Base-by-base conservation (phyloP, 2,329 filamentous ascomycete species). In the Eutypella sp. region DNA sequence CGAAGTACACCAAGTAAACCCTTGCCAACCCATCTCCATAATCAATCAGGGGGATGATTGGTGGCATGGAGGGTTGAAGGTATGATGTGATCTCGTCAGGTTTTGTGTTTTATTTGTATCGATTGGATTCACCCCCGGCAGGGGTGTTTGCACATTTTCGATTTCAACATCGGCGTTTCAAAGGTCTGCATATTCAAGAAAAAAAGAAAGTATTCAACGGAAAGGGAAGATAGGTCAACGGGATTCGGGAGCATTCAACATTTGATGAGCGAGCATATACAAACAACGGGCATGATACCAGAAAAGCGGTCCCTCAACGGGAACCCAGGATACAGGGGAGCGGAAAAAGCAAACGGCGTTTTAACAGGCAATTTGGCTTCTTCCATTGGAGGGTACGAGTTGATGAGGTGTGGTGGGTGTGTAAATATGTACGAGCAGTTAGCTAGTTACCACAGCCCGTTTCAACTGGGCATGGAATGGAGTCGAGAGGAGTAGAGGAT, bases 1-100 rank as follows among this genome's bases (percentile, higher is more conserved):
- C 85, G 72, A 90, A 96, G 81, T 86, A 95, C 75, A 68, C 82
- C 69, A 82, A 86, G 73, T 77, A 78, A 71, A 60, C 53, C 47
- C 53, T 46, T 52, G 13, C 20, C 22, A 47, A 11, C 34, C 24
- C 38, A 16, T n/a, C 10, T n/a, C 23, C 13, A 33, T 15, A n/a
- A 33, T 33, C 11, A 33, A 33, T 33, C 29, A 33, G 16, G 13
- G 11, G 11, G 29, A 29, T 13, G 25, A n/a, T n/a, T n/a, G 25
- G 29, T 33, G 29, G 29, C 29, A 33, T n/a, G 29, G 16, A 15
- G 5, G 29, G 11, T 15, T 33, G 13, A 49, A 45, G 45, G 52
- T 63, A 54, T 65, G 63, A 52, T 46, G 46, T 46, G 37, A 41
- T 36, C 45, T 33, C 46, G 45, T 42, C 48, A 49, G 59, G 51